Evolutionary conservation across 2,329 filamentous ascomycete species (phyloP), one percentile per base, ranked within the genome.

Genomic region (Aspergillus proliferans): DNA sequence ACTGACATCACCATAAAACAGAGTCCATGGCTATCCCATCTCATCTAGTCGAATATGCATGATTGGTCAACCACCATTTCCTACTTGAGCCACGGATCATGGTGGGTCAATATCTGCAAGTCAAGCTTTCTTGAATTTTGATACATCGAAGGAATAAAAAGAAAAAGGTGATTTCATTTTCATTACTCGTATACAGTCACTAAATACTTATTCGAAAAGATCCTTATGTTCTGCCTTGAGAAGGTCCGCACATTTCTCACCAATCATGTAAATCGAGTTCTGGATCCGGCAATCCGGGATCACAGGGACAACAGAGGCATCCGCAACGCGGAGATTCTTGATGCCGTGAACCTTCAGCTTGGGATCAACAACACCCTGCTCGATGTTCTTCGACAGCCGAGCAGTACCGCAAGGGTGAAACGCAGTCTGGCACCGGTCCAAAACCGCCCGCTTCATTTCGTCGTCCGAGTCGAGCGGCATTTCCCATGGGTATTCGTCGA

Each of bases 401-500:
- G 40, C 40, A 12, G 40, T 22, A 21, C 40, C 40, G 18, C 19
- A 21, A n/a, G 40, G 40, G 22, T 42, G 40, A 14, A 22, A 42
- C 7, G 22, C 18, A 22, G 40, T 42, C 19, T 42, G 18, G 40
- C 40, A 21, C 6, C 40, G 19, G 22, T 24, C 19, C 14, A 22
- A n/a, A 12, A 42, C 40, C 14, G 22, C 40, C 3, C 19, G 22
- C 10, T 42, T 24, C 19, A 42, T 42, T 19, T 42, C 40, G 21
- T 19, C 40, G 18, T 42, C 40, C 14, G 40, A 22, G 15, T 21
- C 18, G 7, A 22, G 14, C 15, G 40, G 19, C 40, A 21, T 21
- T 10, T 21, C 19, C 18, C 40, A 24, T 10, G 40, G 40, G 57
- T 81, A 83, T 72, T 65, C 62, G 15, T 43, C 50, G 3, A 49